Evolutionary conservation across 169 alveolate species (phyloP).

Genomic region (Blepharisma undulans): DNA sequence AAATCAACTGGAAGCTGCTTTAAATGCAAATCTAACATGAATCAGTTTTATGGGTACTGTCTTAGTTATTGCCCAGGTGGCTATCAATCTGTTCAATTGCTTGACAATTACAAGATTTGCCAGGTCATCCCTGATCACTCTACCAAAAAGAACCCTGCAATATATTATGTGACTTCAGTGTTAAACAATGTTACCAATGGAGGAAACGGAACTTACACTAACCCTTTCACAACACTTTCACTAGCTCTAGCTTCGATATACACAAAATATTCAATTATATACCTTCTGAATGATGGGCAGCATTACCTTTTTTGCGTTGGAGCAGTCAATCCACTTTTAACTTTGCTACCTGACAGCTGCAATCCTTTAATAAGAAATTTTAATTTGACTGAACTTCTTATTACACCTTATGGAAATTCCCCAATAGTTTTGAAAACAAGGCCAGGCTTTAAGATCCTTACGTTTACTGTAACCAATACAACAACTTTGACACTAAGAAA

Average conservation of each 20-base stretch:
- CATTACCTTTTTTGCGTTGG: background rate
- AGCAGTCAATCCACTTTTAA: background rate
- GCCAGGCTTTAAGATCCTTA: background rate
- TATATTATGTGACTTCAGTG: background rate
- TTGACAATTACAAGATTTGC: background rate
- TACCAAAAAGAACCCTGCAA: background rate
- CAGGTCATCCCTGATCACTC: background rate
- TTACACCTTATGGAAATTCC: background rate
- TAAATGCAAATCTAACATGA: background rate
- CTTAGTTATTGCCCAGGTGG: background rate
- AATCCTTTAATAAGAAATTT: background rate
- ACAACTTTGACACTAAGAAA: background rate
- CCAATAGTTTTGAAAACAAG: background rate
- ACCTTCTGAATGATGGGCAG: background rate
- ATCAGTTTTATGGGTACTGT: background rate
- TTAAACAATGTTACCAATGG: background rate
- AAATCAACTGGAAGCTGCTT: background rate
- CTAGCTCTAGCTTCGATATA: background rate
- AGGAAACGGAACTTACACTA: background rate
- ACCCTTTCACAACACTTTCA: background rate
- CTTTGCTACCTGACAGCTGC: background rate
- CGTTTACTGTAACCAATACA: background rate
- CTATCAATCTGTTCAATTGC: background rate
- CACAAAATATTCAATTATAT: background rate
- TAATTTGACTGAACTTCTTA: background rate